A percentile compares a stretch with the other conserved stretches of the same genome.
phyloP scores from a whole-genome alignment of 148 eudicot genomes.

The Simmondsia chinensis region DNA sequence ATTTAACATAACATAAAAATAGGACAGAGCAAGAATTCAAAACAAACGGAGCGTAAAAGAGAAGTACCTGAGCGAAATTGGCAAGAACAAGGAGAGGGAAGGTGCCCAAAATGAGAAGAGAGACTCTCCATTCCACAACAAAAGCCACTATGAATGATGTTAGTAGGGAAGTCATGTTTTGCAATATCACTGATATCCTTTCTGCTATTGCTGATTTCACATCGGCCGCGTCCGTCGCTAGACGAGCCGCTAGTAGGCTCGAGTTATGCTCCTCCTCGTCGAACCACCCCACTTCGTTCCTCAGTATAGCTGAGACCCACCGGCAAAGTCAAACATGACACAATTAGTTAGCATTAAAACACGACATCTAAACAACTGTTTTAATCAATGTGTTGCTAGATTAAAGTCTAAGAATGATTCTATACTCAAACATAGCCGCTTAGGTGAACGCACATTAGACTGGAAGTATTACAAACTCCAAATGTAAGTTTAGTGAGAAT shows the following conservation, averaged over 20 bases:
- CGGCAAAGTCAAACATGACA: background rate
- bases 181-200: constrained; percentile 95
- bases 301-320: constrained; percentile 86
- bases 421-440: too few relatives aligned
- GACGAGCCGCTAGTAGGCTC: constrained; percentile 86
- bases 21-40: too few relatives aligned
- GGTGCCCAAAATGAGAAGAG: constrained; percentile 91
- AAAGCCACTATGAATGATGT: constrained; percentile 97
- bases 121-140: constrained; percentile 97
- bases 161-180: constrained; percentile 97
- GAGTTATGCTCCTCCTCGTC: constrained; percentile 99
- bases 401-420: too few relatives aligned
- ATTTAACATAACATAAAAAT: too few relatives aligned
- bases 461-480: too few relatives aligned
- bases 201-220: constrained; percentile 97
- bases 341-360: too few relatives aligned
- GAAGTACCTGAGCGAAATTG: constrained; percentile 91
- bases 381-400: too few relatives aligned
- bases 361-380: too few relatives aligned
- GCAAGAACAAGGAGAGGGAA: constrained; percentile 98
- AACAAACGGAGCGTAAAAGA: too few relatives aligned
- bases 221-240: constrained; percentile 93
- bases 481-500: too few relatives aligned
- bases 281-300: constrained; percentile 99
- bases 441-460: too few relatives aligned